These are phyloP conservation scores for Xylaria sp. DNA, from an alignment of 2,329 filamentous ascomycete genomes.

Conservation along the genomic window DNA sequence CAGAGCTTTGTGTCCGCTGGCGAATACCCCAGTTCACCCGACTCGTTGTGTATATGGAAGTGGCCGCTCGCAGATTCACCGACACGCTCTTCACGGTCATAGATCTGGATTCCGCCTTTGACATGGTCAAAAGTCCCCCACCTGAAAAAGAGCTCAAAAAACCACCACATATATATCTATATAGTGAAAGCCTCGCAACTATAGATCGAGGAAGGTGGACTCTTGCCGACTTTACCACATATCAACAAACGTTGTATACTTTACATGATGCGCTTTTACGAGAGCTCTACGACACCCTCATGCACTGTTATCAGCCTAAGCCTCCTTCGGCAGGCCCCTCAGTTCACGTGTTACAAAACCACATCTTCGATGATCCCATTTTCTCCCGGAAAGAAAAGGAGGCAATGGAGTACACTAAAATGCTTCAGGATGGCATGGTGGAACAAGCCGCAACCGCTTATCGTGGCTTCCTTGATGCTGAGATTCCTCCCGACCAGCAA, in stretches of 20 bases:
- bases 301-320: constrained; percentile 88
- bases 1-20: constrained; percentile 87
- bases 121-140: constrained; percentile 75
- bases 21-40: constrained; percentile 83
- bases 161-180: constrained; percentile 59
- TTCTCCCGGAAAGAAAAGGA: constrained; percentile 76
- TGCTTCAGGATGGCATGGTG: constrained; percentile 74
- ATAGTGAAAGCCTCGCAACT: constrained; percentile 56
- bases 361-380: constrained; percentile 78
- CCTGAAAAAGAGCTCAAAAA: constrained; percentile 64
- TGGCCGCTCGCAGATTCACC: constrained; percentile 81
- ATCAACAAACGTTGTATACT: constrained; percentile 74
- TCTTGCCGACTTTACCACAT: constrained; percentile 69
- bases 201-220: constrained; percentile 70
- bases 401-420: constrained; percentile 71
- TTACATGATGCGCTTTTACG: constrained; percentile 83
- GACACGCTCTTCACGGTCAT: constrained; percentile 82
- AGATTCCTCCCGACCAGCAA: constrained; percentile 79
- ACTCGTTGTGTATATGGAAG: constrained; percentile 81
- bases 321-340: constrained; percentile 79
- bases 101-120: constrained; percentile 82
- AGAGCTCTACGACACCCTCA: constrained; percentile 85
- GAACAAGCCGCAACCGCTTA: constrained; percentile 82
- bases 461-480: constrained; percentile 74
- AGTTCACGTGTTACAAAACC: constrained; percentile 79